Conservation (phyloP, 768 basidiomycete species). For the Leccinellum albellum region DNA sequence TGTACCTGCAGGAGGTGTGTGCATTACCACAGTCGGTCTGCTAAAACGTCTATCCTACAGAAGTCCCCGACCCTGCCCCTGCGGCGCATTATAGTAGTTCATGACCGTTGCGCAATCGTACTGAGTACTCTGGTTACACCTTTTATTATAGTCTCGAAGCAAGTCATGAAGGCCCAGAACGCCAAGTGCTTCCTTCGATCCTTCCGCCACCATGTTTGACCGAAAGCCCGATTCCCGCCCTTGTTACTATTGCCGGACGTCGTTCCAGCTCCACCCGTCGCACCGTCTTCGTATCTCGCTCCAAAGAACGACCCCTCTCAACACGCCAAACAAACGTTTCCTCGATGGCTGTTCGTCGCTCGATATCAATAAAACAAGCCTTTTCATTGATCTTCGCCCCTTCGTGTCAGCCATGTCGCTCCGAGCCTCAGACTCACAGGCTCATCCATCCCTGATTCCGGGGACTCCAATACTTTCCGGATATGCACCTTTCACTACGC, state of each 20-base stretch:
- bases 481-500: slow-evolving; percentile 2
- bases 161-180: neutral
- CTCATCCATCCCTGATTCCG: slow-evolving; percentile 3
- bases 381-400: slow-evolving; percentile 6
- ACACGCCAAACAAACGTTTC: slow-evolving; percentile 26
- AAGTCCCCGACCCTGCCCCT: neutral
- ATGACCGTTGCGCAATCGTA: slow-evolving; percentile 2
- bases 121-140: neutral
- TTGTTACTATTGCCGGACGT: neutral
- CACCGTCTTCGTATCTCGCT: neutral
- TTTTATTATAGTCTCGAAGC: neutral
- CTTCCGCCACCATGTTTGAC: neutral
- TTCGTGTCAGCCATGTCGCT: slow-evolving; percentile 2
- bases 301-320: neutral
- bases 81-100: slow-evolving; percentile 12
- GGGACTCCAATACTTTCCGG: neutral
- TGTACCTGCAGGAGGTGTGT: neutral
- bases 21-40: neutral
- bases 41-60: neutral
- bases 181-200: neutral
- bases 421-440: neutral
- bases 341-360: slow-evolving; percentile 15
- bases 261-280: neutral
- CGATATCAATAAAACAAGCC: neutral
- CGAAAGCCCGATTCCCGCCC: neutral